Base-by-base conservation (phyloP, 768 basidiomycete genomes). In the Cubamyces lactineus region DNA sequence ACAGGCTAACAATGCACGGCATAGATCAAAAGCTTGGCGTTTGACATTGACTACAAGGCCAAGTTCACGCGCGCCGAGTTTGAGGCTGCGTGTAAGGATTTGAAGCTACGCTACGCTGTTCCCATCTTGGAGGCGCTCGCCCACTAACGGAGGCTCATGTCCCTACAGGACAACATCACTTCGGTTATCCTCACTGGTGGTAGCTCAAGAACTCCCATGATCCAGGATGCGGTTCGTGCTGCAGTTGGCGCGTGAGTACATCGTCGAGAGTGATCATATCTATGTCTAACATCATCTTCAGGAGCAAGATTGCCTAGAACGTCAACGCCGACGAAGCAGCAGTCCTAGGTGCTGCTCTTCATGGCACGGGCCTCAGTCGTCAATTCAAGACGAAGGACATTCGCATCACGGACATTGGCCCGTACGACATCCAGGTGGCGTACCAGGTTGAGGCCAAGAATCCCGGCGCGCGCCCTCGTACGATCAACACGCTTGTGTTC, bases 321-420 rank as follows among this genome's bases (percentile, higher is more conserved):
- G 92, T 99, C 63, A 98, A 99, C 72, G 89, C 96, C 0, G 97
- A 98, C 72, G 97, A 99, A 76, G 92, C 94, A 0, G 92, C 91
- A 24, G 96, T 98, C 19, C 84, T 99, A 46, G 86, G 89, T 45
- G 95, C 96, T 23, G 96, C 92, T 1, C 86, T 97, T 51, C 87
- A 96, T 64, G 97, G 96, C 16, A 96, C 97, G 3, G 82, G 86
- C 23, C 82, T 96, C 26, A 94, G 90, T 66, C 82, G 89, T 42
- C 92, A 92, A 69, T 98, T 97, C 83, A 91, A 91, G 78, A 97
- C 97, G 51, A 99, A 98, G 78, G 87, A 90, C 67, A 90, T 98
- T 73, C 91, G 92, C 63, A 81, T 98, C 30, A 74, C 81, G 5
- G 97, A 98, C 72, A 80, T 91, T 61, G 74, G 76, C 16, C 76